Evolutionary conservation across 148 eudicot genomes (phyloP).

Genomic region (Hydrangea macrophylla): DNA sequence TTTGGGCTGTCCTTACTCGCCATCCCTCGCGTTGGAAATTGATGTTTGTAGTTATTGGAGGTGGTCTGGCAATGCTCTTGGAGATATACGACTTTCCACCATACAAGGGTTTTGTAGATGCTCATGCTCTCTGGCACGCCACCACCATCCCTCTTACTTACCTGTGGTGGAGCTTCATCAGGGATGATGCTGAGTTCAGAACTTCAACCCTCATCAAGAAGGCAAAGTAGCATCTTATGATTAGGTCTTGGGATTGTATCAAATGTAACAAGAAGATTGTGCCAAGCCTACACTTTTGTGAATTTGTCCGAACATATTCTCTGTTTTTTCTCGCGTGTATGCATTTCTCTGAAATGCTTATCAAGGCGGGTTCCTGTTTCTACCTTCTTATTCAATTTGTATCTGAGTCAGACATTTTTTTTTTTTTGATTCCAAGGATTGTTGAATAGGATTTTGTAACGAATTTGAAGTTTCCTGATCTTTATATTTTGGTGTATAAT

Average conservation of each 20-base stretch:
- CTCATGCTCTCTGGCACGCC: conserved; percentile 81
- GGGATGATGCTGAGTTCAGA: conserved; percentile 77
- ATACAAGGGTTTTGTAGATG: conserved; percentile 60
- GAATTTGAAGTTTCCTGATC: conserved; percentile 9
- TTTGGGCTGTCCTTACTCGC: conserved; percentile 61
- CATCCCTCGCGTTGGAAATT: conserved; percentile 74
- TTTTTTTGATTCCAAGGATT: conserved; percentile 39
- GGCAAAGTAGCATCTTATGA: conserved; percentile 30
- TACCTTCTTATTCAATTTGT: conserved; percentile 15
- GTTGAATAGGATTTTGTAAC: conserved; percentile 26
- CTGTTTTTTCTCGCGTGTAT: conserved; percentile 1
- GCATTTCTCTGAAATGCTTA: conserved; percentile 24
- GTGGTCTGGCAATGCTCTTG: conserved; percentile 45
- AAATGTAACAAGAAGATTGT: too few species aligned
- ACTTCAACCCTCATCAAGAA: conserved; percentile 58
- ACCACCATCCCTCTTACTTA: conserved; percentile 60
- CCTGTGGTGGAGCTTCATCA: conserved; percentile 85
- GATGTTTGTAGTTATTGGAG: conserved; percentile 55
- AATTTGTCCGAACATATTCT: background rate
- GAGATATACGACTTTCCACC: conserved; percentile 77
- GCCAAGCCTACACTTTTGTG: background rate
- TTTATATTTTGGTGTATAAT: background rate
- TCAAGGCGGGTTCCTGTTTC: conserved; percentile 24
- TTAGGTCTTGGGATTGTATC: background rate
- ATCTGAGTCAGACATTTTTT: conserved; percentile 9